phyloP scores from a whole-genome alignment of 192 early-diverging fungal species.

The Linnemannia hyalina region DNA sequence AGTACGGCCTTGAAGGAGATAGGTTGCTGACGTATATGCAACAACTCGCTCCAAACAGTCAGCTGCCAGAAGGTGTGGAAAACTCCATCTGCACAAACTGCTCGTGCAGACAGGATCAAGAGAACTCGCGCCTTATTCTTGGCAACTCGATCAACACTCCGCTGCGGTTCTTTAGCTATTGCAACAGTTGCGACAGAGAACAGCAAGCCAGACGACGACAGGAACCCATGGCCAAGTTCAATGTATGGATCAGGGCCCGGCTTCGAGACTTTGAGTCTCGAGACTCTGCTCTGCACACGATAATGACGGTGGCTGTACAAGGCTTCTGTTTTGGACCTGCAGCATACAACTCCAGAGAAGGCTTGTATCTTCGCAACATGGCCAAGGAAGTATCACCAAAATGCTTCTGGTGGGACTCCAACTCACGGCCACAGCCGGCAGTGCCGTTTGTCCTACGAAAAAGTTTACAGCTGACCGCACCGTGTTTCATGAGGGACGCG shows the following conservation, averaged over 20 bases:
- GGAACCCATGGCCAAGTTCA: neutral
- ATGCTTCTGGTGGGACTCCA: constrained; percentile 8
- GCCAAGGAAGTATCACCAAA: neutral
- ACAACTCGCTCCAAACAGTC: no score
- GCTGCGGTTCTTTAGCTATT: neutral
- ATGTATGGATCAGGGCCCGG: neutral
- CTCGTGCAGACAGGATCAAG: constrained; percentile 6
- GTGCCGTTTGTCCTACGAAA: neutral
- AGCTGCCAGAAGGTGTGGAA: neutral
- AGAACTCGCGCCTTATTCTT: constrained; percentile 6
- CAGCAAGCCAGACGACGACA: neutral
- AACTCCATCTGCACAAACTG: constrained; percentile 4
- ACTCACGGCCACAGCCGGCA: neutral
- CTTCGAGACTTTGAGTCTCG: neutral
- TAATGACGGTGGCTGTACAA: constrained; percentile 6
- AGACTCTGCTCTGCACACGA: constrained; percentile 3
- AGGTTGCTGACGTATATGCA: no score
- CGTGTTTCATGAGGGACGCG: neutral
- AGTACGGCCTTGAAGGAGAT: no score
- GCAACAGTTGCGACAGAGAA: constrained; percentile 9
- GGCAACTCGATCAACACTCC: neutral
- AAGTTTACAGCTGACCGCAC: constrained; percentile 11
- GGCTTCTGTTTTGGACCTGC: constrained; percentile 13
- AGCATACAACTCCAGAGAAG: constrained; percentile 6
- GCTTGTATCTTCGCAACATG: constrained; percentile 8